Evolutionary conservation across 2,329 filamentous ascomycete genomes (phyloP).

Genomic region (Aspergillus jensenii): DNA sequence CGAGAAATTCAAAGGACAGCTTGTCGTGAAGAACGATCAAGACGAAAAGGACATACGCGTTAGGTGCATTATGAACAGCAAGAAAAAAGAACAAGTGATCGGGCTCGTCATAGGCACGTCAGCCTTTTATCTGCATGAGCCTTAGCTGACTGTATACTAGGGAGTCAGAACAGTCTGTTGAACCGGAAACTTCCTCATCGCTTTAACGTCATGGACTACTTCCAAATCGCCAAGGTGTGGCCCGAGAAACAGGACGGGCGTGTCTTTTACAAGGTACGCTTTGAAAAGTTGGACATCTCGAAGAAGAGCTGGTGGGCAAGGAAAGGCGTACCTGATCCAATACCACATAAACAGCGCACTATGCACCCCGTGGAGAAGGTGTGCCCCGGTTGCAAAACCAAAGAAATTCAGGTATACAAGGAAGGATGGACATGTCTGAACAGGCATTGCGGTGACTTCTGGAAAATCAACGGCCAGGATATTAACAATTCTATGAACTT

Average conservation of each 20-base stretch:
- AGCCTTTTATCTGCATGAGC: not conserved
- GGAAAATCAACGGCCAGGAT: slow-evolving; percentile 43
- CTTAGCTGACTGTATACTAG: slow-evolving; percentile 29
- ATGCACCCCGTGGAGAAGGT: slow-evolving; percentile 17
- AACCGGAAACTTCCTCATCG: slow-evolving; percentile 54
- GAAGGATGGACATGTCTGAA: slow-evolving; percentile 62
- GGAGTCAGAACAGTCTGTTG: slow-evolving; percentile 51
- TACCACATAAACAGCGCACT: slow-evolving; percentile 28
- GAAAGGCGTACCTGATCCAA: slow-evolving; percentile 27
- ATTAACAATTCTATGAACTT: slow-evolving; percentile 27
- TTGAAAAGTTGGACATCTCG: slow-evolving; percentile 61
- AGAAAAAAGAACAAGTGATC: slow-evolving; percentile 51
- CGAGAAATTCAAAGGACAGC: slow-evolving; percentile 46
- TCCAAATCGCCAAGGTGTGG: slow-evolving; percentile 69
- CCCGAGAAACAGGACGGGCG: slow-evolving; percentile 52
- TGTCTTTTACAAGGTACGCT: slow-evolving; percentile 56
- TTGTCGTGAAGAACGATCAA: slow-evolving; percentile 50
- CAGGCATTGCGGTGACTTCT: slow-evolving; percentile 55
- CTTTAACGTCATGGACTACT: slow-evolving; percentile 68
- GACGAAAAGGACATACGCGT: slow-evolving; percentile 36
- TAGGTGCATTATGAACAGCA: slow-evolving; percentile 48
- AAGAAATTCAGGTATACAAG: slow-evolving; percentile 38
- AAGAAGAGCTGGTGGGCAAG: slow-evolving; percentile 61
- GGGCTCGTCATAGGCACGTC: slow-evolving; percentile 55
- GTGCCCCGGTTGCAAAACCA: slow-evolving; percentile 45